Percentiles rank a stretch among this genome's conserved stretches.
phyloP scores from a whole-genome alignment of 2,329 filamentous ascomycete species.

The Cladosporium austrohemisphaericum region DNA sequence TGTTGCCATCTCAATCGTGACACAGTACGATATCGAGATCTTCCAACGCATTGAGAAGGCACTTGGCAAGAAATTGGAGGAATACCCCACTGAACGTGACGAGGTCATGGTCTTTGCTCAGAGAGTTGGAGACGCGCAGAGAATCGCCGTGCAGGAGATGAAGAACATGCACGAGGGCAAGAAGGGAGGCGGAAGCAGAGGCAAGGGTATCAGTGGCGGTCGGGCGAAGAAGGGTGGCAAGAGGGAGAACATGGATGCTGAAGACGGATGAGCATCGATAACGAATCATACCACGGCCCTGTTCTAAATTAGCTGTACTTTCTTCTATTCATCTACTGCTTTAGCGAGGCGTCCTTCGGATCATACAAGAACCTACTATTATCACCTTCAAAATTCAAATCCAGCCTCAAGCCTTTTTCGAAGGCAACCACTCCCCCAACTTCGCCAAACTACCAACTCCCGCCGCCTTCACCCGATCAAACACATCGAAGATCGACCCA shows the following conservation, averaged over 20 bases:
- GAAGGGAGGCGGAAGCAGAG: conserved; percentile 47
- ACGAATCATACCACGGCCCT: too few species aligned
- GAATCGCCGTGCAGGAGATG: conserved; percentile 75
- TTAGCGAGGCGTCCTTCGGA: conserved; percentile 5
- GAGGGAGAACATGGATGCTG: conserved; percentile 68
- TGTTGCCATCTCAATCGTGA: conserved; percentile 74
- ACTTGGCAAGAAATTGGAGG: conserved; percentile 69
- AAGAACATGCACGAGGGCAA: conserved; percentile 70
- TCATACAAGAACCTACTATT: too few species aligned
- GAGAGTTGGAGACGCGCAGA: conserved; percentile 78
- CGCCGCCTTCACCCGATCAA: conserved; percentile 21
- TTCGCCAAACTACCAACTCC: conserved; percentile 24
- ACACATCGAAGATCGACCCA: conserved; percentile 19
- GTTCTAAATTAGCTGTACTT: too few species aligned
- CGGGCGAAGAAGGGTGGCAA: conserved; percentile 53
- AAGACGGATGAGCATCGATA: conserved; percentile 53
- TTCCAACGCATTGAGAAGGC: conserved; percentile 79
- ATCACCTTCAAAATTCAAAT: background rate
- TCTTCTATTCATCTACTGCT: background rate
- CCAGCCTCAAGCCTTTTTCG: background rate
- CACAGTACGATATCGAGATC: conserved; percentile 82
- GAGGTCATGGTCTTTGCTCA: conserved; percentile 79
- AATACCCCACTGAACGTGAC: conserved; percentile 69
- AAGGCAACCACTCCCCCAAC: conserved; percentile 25
- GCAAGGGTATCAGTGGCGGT: conserved; percentile 45